Percentiles rank a stretch among this genome's conserved stretches.
These are phyloP conservation scores for Talinum fruticosum DNA, from an alignment of 148 eudicot species.

Conservation along the genomic window DNA sequence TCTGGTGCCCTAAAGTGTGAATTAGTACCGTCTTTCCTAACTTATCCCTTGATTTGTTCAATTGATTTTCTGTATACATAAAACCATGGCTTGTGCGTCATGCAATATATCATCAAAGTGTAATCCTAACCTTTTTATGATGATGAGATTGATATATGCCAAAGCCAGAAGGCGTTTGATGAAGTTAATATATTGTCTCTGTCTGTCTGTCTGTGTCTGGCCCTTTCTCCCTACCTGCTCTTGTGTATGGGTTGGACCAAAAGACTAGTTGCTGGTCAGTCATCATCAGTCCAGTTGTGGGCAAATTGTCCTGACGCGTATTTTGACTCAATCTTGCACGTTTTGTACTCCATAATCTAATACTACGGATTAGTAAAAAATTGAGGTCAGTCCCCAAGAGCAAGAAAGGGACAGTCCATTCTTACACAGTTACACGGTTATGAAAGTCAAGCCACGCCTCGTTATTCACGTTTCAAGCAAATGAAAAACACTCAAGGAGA, in stretches of 20 bases:
- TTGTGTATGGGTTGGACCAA: not conserved
- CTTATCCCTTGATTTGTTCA: constrained; percentile 29
- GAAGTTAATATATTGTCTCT: not conserved
- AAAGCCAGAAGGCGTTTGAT: not conserved
- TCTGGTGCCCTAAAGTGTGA: constrained; percentile 28
- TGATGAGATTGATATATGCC: not conserved
- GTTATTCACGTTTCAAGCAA: too few relatives aligned
- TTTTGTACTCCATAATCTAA: not conserved
- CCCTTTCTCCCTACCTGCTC: not conserved
- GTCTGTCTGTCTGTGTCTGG: not conserved
- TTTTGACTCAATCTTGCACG: not conserved
- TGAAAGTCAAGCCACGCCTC: too few relatives aligned
- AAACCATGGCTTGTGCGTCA: not conserved
- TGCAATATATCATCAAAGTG: not conserved
- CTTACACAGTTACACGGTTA: too few relatives aligned
- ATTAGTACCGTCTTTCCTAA: constrained; percentile 3
- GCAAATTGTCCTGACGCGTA: not conserved
- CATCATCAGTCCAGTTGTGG: not conserved
- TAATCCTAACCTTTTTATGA: constrained; percentile 2
- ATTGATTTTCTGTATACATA: not conserved
- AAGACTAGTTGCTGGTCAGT: not conserved
- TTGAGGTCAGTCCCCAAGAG: too few relatives aligned
- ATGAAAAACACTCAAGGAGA: too few relatives aligned
- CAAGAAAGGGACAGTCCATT: too few relatives aligned
- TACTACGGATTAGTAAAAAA: not conserved